phyloP scores from a whole-genome alignment of 2,329 filamentous ascomycete genomes.

The Myriosclerotinia scirpicola region DNA sequence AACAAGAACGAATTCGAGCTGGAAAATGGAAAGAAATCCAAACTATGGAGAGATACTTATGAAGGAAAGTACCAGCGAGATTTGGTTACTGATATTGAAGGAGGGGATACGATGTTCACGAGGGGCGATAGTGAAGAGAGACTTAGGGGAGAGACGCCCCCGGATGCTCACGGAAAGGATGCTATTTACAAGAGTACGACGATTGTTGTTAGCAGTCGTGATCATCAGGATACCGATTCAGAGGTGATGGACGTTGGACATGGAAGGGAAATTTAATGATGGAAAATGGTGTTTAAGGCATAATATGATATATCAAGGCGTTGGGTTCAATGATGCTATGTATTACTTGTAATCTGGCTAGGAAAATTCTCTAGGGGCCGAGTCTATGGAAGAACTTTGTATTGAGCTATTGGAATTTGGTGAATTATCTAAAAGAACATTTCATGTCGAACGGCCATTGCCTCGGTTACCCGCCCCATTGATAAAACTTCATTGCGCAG shows the following conservation, averaged over 20 bases:
- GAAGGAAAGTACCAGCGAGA: constrained; percentile 7
- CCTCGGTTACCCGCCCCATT: too few species aligned
- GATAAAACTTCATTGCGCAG: too few species aligned
- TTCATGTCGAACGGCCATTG: too few species aligned
- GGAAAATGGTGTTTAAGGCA: not conserved
- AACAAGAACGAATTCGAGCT: constrained; percentile 10
- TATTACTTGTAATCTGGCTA: not conserved
- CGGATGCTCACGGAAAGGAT: not conserved
- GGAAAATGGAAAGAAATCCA: not conserved
- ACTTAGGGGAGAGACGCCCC: not conserved
- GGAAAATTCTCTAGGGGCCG: too few species aligned
- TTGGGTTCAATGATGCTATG: constrained; percentile 1
- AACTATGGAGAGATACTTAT: constrained; percentile 12
- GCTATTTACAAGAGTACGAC: constrained; percentile 3
- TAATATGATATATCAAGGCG: not conserved
- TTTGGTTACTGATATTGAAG: constrained; percentile 10
- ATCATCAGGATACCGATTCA: not conserved
- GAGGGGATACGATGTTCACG: not conserved
- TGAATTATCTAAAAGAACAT: too few species aligned
- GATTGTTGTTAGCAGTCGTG: not conserved
- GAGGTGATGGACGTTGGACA: not conserved
- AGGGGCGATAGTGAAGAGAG: constrained; percentile 15
- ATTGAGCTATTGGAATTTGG: too few species aligned
- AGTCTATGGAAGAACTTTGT: too few species aligned
- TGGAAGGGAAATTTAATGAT: too few species aligned